A percentile compares a stretch with the other conserved stretches of the same genome.
Conservation (phyloP, 2,329 filamentous ascomycete species). For the Exophiala phaeomuriformis region DNA sequence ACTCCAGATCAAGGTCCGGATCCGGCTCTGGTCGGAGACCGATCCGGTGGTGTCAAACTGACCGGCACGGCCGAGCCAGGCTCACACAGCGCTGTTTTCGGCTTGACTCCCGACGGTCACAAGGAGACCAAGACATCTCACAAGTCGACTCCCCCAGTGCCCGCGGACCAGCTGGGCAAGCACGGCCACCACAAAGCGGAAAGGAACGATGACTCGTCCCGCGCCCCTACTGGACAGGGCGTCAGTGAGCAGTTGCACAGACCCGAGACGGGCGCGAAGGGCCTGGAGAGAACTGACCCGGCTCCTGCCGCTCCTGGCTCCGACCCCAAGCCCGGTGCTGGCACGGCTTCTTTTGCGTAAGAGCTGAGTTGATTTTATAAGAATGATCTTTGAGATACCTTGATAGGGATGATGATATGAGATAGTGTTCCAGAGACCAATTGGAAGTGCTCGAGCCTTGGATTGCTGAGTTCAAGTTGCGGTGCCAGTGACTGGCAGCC, state of each 20-base stretch:
- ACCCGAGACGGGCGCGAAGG: constrained; percentile 8
- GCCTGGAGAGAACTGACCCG: constrained; percentile 16
- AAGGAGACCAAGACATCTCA: constrained; percentile 7
- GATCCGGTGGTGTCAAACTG: constrained; percentile 11
- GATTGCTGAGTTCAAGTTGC: too few relatives aligned
- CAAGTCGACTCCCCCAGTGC: neutral
- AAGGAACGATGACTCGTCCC: constrained; percentile 1
- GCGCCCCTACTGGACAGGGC: neutral
- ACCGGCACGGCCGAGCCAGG: constrained; percentile 19
- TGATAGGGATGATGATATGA: too few relatives aligned
- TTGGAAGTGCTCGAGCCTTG: too few relatives aligned
- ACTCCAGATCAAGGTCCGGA: constrained; percentile 16
- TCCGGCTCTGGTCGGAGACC: constrained; percentile 18
- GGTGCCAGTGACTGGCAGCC: too few relatives aligned
- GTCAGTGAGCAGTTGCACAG: constrained; percentile 16
- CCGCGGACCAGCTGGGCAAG: constrained; percentile 4
- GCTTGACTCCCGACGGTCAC: constrained; percentile 22
- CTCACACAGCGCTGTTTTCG: constrained; percentile 26
- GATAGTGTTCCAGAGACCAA: too few relatives aligned
- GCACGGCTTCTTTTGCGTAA: neutral
- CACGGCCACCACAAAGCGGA: constrained; percentile 2
- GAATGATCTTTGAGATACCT: too few relatives aligned
- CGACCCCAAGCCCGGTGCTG: constrained; percentile 10
- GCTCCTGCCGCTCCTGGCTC: constrained; percentile 1
- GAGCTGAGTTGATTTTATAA: neutral